Percentiles rank a stretch among this genome's conserved stretches.
These are phyloP conservation scores for Fagus sylvatica DNA, from an alignment of 306 rosid genomes.

Conservation along the genomic window DNA sequence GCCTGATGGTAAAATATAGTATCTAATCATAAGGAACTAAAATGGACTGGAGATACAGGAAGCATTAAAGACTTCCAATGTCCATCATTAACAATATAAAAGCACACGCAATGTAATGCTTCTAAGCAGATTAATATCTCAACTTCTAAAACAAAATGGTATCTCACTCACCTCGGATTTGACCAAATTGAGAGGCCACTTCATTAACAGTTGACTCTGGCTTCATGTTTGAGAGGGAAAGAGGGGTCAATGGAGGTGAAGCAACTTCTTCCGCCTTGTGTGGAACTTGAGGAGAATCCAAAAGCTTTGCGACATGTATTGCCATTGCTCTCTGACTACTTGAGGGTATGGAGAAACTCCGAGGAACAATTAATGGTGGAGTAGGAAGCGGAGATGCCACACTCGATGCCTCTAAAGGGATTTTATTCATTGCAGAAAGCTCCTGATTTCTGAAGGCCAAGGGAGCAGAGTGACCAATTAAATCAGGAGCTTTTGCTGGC, in stretches of 20 bases:
- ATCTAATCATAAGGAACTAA: too few relatives aligned
- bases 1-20: not conserved
- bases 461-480: conserved; percentile 77
- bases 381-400: conserved; percentile 84
- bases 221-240: conserved; percentile 43
- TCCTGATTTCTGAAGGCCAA: conserved; percentile 63
- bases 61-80: too few relatives aligned
- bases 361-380: conserved; percentile 67
- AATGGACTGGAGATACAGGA: too few relatives aligned
- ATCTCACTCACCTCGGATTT: conserved; percentile 63
- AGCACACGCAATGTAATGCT: not conserved
- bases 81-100: not conserved
- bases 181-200: conserved; percentile 56
- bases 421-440: conserved; percentile 38
- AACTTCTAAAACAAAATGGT: conserved; percentile 16
- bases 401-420: conserved; percentile 51
- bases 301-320: conserved; percentile 58
- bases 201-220: conserved; percentile 46
- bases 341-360: conserved; percentile 88
- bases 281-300: conserved; percentile 59
- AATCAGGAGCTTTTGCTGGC: conserved; percentile 42
- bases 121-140: not conserved
- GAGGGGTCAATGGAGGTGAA: conserved; percentile 77
- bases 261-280: conserved; percentile 54
- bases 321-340: conserved; percentile 69